These are phyloP conservation scores for Pisolithus microcarpus DNA, from an alignment of 768 basidiomycete species.

Conservation along the genomic window DNA sequence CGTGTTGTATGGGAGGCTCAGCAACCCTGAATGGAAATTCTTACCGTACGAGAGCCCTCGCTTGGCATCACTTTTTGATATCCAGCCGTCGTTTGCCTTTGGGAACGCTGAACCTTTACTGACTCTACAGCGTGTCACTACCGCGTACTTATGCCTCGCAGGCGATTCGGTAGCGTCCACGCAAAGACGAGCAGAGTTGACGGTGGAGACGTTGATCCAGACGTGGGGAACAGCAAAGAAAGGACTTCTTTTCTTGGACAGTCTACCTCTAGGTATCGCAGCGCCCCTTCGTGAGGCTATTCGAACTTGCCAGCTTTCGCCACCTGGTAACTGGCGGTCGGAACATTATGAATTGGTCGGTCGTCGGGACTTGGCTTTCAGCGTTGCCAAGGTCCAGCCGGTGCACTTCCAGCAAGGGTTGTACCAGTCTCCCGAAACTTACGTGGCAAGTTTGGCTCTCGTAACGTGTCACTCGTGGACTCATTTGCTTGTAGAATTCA, in stretches of 20 bases:
- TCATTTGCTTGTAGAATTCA: constrained; percentile 37
- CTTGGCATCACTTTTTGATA: constrained; percentile 43
- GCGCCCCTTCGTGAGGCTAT: constrained; percentile 80
- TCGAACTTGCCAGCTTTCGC: constrained; percentile 74
- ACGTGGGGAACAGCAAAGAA: constrained; percentile 31
- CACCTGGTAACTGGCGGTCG: constrained; percentile 65
- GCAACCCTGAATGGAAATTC: constrained; percentile 63
- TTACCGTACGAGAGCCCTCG: constrained; percentile 40
- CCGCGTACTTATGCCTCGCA: constrained; percentile 52
- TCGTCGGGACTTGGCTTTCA: constrained; percentile 26
- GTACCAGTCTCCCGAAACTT: constrained; percentile 26
- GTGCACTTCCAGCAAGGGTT: constrained; percentile 22
- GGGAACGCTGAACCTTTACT: constrained; percentile 55
- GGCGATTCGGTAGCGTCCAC: constrained; percentile 44
- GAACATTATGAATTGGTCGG: constrained; percentile 29
- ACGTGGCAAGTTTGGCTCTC: constrained; percentile 17
- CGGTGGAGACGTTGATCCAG: constrained; percentile 49
- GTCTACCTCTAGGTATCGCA: constrained; percentile 61
- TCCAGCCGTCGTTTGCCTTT: constrained; percentile 51
- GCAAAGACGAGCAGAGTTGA: constrained; percentile 62
- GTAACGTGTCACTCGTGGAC: not conserved
- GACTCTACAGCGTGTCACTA: constrained; percentile 46
- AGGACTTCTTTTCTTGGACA: constrained; percentile 43
- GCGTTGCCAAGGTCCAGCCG: constrained; percentile 26
- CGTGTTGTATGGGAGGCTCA: constrained; percentile 48